These are phyloP conservation scores for Coemansia sp. DNA, from an alignment of 371 early-diverging fungal species.

Conservation along the genomic window DNA sequence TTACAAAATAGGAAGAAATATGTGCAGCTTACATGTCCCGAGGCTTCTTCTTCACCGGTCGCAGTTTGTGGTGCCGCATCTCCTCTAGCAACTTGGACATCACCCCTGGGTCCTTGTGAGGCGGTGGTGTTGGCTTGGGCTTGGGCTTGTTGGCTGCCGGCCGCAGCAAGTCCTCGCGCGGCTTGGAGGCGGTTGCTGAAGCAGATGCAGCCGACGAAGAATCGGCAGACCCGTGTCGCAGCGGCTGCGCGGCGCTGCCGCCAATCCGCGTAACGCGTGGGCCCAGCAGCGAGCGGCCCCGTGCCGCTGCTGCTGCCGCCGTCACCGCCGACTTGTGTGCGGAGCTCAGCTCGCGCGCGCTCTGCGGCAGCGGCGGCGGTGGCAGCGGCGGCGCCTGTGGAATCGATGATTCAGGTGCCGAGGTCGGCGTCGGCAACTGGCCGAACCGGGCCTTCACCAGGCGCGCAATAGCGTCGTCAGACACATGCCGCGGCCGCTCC, in stretches of 20 bases:
- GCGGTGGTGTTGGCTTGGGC: slow-evolving; percentile 10
- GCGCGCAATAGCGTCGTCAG: slow-evolving; percentile 31
- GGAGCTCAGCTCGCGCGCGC: background rate
- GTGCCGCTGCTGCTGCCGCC: background rate
- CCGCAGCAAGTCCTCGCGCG: slow-evolving; percentile 24
- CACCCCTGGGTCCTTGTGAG: slow-evolving; percentile 43
- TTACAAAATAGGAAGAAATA: too few species aligned
- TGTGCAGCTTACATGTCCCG: too few species aligned
- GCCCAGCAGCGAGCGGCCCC: background rate
- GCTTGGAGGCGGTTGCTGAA: slow-evolving; percentile 9
- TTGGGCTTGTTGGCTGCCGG: slow-evolving; percentile 7
- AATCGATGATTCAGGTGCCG: background rate
- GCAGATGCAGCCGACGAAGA: slow-evolving; percentile 9
- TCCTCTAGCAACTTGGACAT: slow-evolving; percentile 44
- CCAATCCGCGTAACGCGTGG: background rate
- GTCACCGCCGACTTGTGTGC: background rate
- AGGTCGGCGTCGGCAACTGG: slow-evolving; percentile 1
- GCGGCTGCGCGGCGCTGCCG: background rate
- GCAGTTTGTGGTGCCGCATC: slow-evolving; percentile 44
- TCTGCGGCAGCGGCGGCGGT: background rate
- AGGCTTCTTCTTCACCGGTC: slow-evolving; percentile 21
- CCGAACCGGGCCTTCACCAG: slow-evolving; percentile 21
- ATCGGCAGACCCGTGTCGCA: slow-evolving; percentile 6
- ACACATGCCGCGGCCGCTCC: slow-evolving; percentile 23
- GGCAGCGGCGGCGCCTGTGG: slow-evolving; percentile 15